Evolutionary conservation across 305 asterid genomes (phyloP).

Genomic region (Fraxinus dipetala): DNA sequence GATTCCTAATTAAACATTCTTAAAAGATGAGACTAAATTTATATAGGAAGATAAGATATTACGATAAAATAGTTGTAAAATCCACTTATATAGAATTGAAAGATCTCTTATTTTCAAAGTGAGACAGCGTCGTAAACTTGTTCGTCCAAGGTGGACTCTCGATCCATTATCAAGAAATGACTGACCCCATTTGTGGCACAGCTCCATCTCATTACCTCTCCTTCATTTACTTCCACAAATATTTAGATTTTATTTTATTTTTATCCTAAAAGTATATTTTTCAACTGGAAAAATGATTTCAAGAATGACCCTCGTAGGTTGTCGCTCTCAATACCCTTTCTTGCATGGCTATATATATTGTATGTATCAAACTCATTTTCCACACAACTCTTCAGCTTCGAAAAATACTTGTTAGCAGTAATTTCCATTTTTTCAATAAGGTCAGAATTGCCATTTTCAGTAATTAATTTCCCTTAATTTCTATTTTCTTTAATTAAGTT

Average conservation of each 20-base stretch:
- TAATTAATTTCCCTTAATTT: not conserved
- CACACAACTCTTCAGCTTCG: not conserved
- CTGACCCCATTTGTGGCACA: conserved; percentile 11
- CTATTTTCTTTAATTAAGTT: not conserved
- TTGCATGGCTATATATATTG: not conserved
- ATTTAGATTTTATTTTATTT: not conserved
- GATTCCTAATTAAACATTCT: not conserved
- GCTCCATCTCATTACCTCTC: not conserved
- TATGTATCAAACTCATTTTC: conserved; percentile 16
- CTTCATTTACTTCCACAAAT: not conserved
- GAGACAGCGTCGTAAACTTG: not conserved
- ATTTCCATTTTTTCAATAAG: not conserved
- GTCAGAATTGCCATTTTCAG: not conserved
- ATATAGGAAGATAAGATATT: not conserved
- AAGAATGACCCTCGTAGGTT: conserved; percentile 5
- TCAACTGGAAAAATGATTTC: conserved; percentile 6
- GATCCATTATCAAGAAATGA: not conserved
- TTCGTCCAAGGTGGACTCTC: not conserved
- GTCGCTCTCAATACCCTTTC: conserved; percentile 9
- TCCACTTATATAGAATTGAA: not conserved
- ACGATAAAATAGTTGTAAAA: not conserved
- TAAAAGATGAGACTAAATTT: not conserved
- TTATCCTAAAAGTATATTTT: not conserved
- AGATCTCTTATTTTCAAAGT: not conserved
- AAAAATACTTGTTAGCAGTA: not conserved